These are phyloP conservation scores for Arabidopsis hybrid DNA, from an alignment of 441 rosid species.

Conservation along the genomic window DNA sequence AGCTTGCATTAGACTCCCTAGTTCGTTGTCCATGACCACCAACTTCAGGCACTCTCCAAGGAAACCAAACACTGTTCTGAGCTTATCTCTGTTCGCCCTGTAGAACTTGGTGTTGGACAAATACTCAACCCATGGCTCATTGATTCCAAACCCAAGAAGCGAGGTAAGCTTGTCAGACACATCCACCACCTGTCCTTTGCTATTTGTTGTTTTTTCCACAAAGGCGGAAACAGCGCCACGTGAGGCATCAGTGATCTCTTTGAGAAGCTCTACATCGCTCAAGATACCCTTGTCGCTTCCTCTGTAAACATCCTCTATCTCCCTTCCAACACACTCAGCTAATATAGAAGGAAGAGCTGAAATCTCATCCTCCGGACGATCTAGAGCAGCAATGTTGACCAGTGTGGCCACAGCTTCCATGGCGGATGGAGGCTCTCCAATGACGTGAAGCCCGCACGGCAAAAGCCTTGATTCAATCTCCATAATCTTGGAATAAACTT, in stretches of 20 bases:
- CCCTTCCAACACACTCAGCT: constrained; percentile 84
- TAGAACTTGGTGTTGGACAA: constrained; percentile 87
- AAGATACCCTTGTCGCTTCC: constrained; percentile 88
- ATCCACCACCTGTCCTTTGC: constrained; percentile 90
- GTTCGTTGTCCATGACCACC: constrained; percentile 91
- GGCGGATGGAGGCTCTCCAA: constrained; percentile 99
- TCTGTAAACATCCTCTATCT: constrained; percentile 87
- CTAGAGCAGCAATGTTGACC: constrained; percentile 93
- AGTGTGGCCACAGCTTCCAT: constrained; percentile 99
- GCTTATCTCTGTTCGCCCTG: constrained; percentile 86
- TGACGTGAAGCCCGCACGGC: constrained; percentile 97
- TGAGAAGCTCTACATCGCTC: constrained; percentile 96
- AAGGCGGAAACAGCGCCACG: constrained; percentile 88
- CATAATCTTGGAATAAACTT: constrained; percentile 97
- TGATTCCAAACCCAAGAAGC: constrained; percentile 93
- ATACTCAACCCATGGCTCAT: constrained; percentile 97
- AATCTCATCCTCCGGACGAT: constrained; percentile 89
- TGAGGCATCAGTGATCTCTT: constrained; percentile 93
- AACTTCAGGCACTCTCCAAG: constrained; percentile 89
- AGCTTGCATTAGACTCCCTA: constrained; percentile 96
- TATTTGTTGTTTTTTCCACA: constrained; percentile 80
- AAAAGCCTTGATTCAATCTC: constrained; percentile 96
- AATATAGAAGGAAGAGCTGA: constrained; percentile 81
- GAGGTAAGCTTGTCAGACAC: constrained; percentile 77
- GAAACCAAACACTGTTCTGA: constrained; percentile 78